phyloP scores from a whole-genome alignment of 768 basidiomycete genomes.

The Tulasnella calospora region DNA sequence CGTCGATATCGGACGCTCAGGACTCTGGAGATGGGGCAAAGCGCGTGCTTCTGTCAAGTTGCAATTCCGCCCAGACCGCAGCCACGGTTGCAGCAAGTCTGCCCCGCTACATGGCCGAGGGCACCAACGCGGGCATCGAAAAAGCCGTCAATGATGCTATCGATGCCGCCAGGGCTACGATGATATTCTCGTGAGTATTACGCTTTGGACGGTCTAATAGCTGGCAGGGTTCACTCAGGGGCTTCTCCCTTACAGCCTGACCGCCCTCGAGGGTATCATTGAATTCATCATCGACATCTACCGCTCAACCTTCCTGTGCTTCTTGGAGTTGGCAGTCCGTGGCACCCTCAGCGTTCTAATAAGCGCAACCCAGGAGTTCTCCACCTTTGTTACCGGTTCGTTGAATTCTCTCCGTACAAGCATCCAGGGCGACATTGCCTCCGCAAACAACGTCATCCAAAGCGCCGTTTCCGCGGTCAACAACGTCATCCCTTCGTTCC shows the following conservation, averaged over 20 bases:
- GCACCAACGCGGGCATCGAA: constrained; percentile 73
- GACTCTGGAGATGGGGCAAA: constrained; percentile 66
- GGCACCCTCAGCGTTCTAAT: constrained; percentile 78
- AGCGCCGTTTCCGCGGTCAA: constrained; percentile 64
- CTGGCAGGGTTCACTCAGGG: constrained; percentile 33
- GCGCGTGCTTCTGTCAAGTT: constrained; percentile 71
- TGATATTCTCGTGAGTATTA: constrained; percentile 40
- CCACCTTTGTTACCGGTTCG: constrained; percentile 56
- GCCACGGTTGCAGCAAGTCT: constrained; percentile 78
- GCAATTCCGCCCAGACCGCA: constrained; percentile 77
- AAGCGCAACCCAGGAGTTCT: constrained; percentile 78
- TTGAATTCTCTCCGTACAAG: constrained; percentile 57
- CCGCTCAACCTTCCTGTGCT: constrained; percentile 89
- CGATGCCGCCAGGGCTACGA: constrained; percentile 65
- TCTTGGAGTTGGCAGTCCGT: constrained; percentile 80
- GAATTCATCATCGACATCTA: constrained; percentile 91
- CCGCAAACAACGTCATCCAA: constrained; percentile 65
- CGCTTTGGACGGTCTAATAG: not conserved
- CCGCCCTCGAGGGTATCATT: constrained; percentile 79
- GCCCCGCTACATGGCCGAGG: constrained; percentile 81
- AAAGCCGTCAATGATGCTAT: constrained; percentile 75
- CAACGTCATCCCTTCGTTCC: constrained; percentile 61
- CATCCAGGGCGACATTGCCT: constrained; percentile 64
- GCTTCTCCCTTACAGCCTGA: constrained; percentile 50
- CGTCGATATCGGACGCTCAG: constrained; percentile 66